Evolutionary conservation across 73 alveolate genomes (phyloP).

Genomic region (Stentor roeselii): DNA sequence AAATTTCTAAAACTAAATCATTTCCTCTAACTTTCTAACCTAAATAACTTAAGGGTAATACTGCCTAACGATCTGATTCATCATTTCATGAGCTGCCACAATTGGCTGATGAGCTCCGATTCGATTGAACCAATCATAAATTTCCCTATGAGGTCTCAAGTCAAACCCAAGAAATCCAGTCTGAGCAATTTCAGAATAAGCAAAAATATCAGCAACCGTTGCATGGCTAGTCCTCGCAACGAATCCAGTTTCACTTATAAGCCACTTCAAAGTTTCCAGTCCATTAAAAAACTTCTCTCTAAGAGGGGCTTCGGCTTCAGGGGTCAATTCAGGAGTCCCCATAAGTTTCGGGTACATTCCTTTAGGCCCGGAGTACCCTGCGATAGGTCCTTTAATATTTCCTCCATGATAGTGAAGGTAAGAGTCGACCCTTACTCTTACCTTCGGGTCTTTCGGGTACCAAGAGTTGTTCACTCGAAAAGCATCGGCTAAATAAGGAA

Average conservation of each 20-base stretch:
- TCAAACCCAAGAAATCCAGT: neutral
- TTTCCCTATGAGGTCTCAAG: neutral
- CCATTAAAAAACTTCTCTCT: neutral
- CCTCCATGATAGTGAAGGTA: conserved; percentile 59
- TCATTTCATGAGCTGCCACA: neutral
- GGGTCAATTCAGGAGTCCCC: neutral
- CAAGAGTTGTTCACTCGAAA: conserved; percentile 47
- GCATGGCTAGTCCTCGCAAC: neutral
- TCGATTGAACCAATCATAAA: neutral
- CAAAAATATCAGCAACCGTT: neutral
- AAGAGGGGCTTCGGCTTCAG: neutral
- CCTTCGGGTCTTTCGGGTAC: conserved; percentile 52
- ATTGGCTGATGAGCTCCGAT: neutral
- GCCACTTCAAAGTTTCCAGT: neutral
- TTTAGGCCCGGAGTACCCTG: neutral
- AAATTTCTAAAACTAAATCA: no score
- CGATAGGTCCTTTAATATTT: conserved; percentile 29
- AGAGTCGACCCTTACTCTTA: conserved; percentile 38
- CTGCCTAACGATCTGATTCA: no score
- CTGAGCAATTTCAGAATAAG: neutral
- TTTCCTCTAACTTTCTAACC: no score
- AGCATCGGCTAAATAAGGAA: conserved; percentile 46
- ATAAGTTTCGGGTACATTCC: neutral
- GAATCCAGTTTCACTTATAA: neutral
- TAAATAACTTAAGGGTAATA: no score